Conservation (phyloP, 1,284 basidiomycete species). For the Pholiota adiposa region DNA sequence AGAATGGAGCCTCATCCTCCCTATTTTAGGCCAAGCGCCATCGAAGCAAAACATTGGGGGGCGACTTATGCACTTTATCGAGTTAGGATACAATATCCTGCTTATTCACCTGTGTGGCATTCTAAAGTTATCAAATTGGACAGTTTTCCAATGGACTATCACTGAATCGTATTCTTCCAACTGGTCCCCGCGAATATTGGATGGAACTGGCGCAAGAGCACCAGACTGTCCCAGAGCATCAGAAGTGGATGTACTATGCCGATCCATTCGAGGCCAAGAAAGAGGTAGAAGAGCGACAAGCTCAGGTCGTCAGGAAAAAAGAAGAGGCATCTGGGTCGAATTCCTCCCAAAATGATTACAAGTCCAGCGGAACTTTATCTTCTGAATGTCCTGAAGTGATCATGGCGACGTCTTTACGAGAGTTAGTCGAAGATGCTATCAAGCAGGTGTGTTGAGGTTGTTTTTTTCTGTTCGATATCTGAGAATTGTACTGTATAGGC, state of each 20-base stretch:
- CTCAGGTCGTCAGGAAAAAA: slow-evolving; percentile 49
- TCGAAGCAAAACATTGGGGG: slow-evolving; percentile 87
- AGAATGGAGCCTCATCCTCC: slow-evolving; percentile 74
- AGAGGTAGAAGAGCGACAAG: slow-evolving; percentile 68
- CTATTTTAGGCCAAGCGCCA: slow-evolving; percentile 59
- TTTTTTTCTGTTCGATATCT: not conserved
- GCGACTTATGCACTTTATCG: slow-evolving; percentile 89
- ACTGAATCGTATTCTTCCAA: slow-evolving; percentile 78
- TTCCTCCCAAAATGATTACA: slow-evolving; percentile 16
- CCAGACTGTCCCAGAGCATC: slow-evolving; percentile 67
- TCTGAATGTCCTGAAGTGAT: slow-evolving; percentile 80
- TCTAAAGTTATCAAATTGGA: slow-evolving; percentile 26
- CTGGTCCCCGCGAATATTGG: slow-evolving; percentile 87
- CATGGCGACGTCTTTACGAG: slow-evolving; percentile 80
- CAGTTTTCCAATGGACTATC: slow-evolving; percentile 84
- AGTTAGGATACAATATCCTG: slow-evolving; percentile 51
- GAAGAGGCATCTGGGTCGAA: slow-evolving; percentile 35
- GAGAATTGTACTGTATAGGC: slow-evolving; percentile 42
- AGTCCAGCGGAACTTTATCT: slow-evolving; percentile 27
- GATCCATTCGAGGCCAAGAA: slow-evolving; percentile 84
- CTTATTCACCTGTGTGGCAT: slow-evolving; percentile 18
- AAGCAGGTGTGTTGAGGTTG: slow-evolving; percentile 57
- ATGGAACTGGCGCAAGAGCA: slow-evolving; percentile 74
- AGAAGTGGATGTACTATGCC: slow-evolving; percentile 84
- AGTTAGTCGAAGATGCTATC: slow-evolving; percentile 84